These are phyloP conservation scores for Hibiscus tridactylites DNA, from an alignment of 345 rosid species.

Conservation along the genomic window DNA sequence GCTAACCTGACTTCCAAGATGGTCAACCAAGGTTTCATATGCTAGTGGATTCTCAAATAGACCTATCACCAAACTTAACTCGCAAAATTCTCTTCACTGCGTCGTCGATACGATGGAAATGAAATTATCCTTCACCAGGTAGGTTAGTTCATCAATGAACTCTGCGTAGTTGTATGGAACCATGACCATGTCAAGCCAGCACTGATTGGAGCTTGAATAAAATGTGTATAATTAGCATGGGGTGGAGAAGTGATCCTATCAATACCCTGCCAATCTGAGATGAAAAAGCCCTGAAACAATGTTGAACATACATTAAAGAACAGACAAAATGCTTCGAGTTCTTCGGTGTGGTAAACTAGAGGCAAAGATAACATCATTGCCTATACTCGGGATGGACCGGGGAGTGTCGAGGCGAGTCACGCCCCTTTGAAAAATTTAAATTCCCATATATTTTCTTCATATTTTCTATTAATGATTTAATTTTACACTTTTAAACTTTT, in stretches of 20 bases:
- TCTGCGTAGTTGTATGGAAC: constrained; percentile 44
- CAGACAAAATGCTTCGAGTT: not conserved
- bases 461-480: too few relatives aligned
- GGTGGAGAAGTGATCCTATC: constrained; percentile 58
- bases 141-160: constrained; percentile 41
- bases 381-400: too few relatives aligned
- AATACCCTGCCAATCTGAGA: constrained; percentile 56
- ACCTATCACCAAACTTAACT: constrained; percentile 51
- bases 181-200: constrained; percentile 77
- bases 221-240: constrained; percentile 53
- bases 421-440: too few relatives aligned
- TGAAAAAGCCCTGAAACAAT: constrained; percentile 44
- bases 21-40: constrained; percentile 31
- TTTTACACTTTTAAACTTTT: too few relatives aligned
- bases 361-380: not conserved
- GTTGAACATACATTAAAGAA: not conserved
- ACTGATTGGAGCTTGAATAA: constrained; percentile 29
- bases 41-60: constrained; percentile 38
- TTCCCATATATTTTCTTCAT: too few relatives aligned
- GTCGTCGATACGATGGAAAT: constrained; percentile 58
- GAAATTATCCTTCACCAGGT: constrained; percentile 34
- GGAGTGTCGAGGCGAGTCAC: too few relatives aligned
- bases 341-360: not conserved
- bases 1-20: constrained; percentile 54
- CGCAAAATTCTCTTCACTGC: constrained; percentile 56